These are phyloP conservation scores for Picea abies DNA, from an alignment of 83 land plant genomes.

Conservation along the genomic window DNA sequence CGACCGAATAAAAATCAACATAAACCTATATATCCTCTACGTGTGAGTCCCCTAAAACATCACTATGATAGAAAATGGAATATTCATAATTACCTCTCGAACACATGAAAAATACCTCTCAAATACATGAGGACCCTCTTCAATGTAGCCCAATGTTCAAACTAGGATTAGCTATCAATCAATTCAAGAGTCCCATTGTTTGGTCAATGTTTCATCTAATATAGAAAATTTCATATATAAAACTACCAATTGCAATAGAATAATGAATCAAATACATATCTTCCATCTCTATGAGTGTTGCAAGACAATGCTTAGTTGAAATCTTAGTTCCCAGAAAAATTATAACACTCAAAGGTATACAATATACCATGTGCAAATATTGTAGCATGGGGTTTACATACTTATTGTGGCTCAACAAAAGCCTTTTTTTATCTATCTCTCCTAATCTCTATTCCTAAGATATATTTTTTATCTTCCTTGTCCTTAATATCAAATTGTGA, in stretches of 20 bases:
- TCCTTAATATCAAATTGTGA: no score
- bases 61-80: neutral
- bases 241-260: neutral
- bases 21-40: neutral
- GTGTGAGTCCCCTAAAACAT: neutral
- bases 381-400: neutral
- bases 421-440: neutral
- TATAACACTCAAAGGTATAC: neutral
- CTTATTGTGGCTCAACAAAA: neutral
- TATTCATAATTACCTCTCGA: neutral
- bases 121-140: neutral
- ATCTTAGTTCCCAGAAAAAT: neutral
- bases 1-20: neutral
- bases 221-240: neutral
- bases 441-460: neutral
- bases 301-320: neutral
- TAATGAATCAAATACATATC: neutral
- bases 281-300: neutral
- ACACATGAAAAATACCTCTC: neutral
- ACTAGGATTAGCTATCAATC: neutral
- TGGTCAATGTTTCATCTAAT: neutral
- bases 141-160: neutral
- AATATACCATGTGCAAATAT: neutral
- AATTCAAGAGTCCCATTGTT: neutral
- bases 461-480: neutral